Percentiles rank a stretch among this genome's conserved stretches.
Conservation (phyloP, 2,329 filamentous ascomycete species). For the Diplodia seriata region DNA sequence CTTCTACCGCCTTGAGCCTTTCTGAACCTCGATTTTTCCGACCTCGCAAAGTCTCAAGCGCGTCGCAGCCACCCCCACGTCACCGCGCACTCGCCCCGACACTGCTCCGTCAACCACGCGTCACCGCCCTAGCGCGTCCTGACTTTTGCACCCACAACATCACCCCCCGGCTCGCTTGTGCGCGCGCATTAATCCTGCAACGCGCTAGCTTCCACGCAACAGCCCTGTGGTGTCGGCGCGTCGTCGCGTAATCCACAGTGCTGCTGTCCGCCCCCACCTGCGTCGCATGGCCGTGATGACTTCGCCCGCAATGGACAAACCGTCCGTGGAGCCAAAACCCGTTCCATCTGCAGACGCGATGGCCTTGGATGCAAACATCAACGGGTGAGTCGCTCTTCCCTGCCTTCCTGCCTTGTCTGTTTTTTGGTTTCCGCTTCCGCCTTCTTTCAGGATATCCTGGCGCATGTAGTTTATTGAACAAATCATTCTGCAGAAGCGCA, state of each 20-base stretch:
- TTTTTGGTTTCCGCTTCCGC: constrained; percentile 32
- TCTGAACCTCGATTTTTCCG: constrained; percentile 33
- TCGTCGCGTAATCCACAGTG: constrained; percentile 30
- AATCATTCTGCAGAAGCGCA: constrained; percentile 36
- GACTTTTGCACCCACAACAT: constrained; percentile 23
- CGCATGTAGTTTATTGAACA: constrained; percentile 35
- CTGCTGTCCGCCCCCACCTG: constrained; percentile 35
- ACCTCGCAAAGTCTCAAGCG: constrained; percentile 33
- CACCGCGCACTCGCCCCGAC: constrained; percentile 28
- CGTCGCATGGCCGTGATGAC: constrained; percentile 50
- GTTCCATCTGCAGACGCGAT: constrained; percentile 57
- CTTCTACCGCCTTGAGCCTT: constrained; percentile 29
- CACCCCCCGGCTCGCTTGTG: constrained; percentile 29
- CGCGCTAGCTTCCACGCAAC: constrained; percentile 20
- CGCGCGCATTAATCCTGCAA: constrained; percentile 30
- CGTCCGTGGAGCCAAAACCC: constrained; percentile 57
- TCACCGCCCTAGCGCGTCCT: constrained; percentile 32
- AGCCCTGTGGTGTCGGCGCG: constrained; percentile 31
- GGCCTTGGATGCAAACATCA: constrained; percentile 61
- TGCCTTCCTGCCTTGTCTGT: constrained; percentile 30
- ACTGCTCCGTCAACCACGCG: constrained; percentile 27
- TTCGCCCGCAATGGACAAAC: constrained; percentile 46
- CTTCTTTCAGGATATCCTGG: constrained; percentile 33
- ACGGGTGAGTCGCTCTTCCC: constrained; percentile 63
- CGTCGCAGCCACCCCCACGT: constrained; percentile 32